Conservation (phyloP, 371 early-diverging fungal genomes). For the Basidiobolus meristosporus region DNA sequence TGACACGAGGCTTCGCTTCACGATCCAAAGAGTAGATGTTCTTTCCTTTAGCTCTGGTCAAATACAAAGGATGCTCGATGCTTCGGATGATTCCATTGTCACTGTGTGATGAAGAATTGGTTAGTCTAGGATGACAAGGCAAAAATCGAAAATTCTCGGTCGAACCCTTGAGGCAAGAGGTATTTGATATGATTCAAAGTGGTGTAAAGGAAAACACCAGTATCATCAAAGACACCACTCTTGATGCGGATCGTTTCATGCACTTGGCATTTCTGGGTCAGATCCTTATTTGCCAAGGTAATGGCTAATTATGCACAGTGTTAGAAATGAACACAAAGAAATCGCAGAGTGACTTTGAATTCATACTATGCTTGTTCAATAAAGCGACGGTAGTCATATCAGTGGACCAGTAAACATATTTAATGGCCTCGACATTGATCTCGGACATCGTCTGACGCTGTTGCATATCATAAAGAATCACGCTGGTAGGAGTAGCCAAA, state of each 20-base stretch:
- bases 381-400: slow-evolving; percentile 78
- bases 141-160: not conserved
- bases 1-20: slow-evolving; percentile 60
- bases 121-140: not conserved
- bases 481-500: slow-evolving; percentile 60
- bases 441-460: slow-evolving; percentile 53
- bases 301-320: slow-evolving; percentile 26
- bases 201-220: slow-evolving; percentile 86
- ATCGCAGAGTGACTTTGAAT: not conserved
- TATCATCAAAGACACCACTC: slow-evolving; percentile 88
- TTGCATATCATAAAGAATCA: slow-evolving; percentile 79
- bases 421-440: slow-evolving; percentile 53
- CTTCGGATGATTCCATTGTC: slow-evolving; percentile 93
- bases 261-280: slow-evolving; percentile 67
- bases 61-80: slow-evolving; percentile 82
- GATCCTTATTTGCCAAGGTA: slow-evolving; percentile 63
- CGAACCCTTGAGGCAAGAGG: slow-evolving; percentile 71
- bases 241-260: slow-evolving; percentile 96
- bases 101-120: slow-evolving; percentile 18
- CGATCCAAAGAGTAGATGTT: slow-evolving; percentile 71
- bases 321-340: not conserved
- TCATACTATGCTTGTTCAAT: slow-evolving; percentile 75
- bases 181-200: slow-evolving; percentile 98
- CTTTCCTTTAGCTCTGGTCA: slow-evolving; percentile 70
- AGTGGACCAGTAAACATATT: slow-evolving; percentile 77